Evolutionary conservation across 345 rosid genomes (phyloP).

Genomic region (Firmiana major): DNA sequence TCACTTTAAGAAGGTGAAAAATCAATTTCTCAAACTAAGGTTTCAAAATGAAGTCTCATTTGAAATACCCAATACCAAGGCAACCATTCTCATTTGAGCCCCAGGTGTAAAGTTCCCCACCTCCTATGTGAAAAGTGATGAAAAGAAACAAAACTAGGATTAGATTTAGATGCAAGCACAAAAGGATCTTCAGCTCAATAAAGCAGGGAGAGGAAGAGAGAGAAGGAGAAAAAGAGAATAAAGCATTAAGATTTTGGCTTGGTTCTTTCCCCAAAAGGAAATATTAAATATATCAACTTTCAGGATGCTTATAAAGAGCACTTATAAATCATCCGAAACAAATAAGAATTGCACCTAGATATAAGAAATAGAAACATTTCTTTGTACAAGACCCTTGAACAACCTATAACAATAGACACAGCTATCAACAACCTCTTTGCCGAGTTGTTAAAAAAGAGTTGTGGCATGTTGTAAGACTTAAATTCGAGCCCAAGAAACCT

Average conservation of each 20-base stretch:
- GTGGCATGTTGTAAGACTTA: too few species aligned
- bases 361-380: not conserved
- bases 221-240: not conserved
- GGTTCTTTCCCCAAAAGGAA: not conserved
- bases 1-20: constrained; percentile 8
- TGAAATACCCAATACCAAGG: constrained; percentile 74
- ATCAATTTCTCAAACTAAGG: not conserved
- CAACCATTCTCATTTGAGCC: constrained; percentile 96
- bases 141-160: constrained; percentile 1
- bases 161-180: not conserved
- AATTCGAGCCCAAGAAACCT: too few species aligned
- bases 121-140: constrained; percentile 36
- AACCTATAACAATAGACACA: not conserved
- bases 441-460: too few species aligned
- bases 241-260: not conserved
- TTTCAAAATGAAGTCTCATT: constrained; percentile 15
- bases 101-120: constrained; percentile 82
- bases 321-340: not conserved
- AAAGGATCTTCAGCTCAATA: not conserved
- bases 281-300: not conserved
- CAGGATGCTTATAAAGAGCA: not conserved
- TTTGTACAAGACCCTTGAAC: not conserved
- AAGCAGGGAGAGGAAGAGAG: not conserved
- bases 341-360: not conserved
- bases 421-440: not conserved